These are phyloP conservation scores for Trichoderma gamsii DNA, from an alignment of 495 filamentous ascomycete genomes.

Conservation along the genomic window DNA sequence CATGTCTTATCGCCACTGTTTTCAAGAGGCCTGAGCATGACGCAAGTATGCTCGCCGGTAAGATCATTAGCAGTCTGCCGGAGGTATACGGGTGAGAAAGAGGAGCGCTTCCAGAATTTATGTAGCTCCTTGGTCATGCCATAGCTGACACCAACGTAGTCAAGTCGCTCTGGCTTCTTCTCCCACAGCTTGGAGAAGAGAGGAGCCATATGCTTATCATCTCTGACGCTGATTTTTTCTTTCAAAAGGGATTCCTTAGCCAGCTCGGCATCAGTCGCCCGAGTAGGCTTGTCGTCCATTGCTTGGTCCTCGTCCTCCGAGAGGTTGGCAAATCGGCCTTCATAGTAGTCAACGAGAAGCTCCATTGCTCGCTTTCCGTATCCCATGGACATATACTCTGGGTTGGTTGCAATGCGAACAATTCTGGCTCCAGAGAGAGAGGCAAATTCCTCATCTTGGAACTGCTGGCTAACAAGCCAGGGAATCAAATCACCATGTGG, in stretches of 20 bases:
- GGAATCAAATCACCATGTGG: slow-evolving; percentile 94
- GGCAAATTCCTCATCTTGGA: slow-evolving; percentile 96
- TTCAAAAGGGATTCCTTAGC: slow-evolving; percentile 70
- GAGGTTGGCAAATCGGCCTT: slow-evolving; percentile 84
- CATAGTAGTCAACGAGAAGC: slow-evolving; percentile 85
- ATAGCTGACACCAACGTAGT: slow-evolving; percentile 93
- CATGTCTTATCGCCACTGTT: slow-evolving; percentile 63
- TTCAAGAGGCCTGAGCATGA: slow-evolving; percentile 82
- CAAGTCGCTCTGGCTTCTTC: slow-evolving; percentile 69
- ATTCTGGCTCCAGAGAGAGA: slow-evolving; percentile 86
- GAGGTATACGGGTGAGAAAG: slow-evolving; percentile 88
- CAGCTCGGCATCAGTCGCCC: slow-evolving; percentile 81
- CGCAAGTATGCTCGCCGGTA: slow-evolving; percentile 94
- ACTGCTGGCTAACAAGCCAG: slow-evolving; percentile 97
- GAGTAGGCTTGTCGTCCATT: slow-evolving; percentile 57
- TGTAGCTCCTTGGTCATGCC: slow-evolving; percentile 84
- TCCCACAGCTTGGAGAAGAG: slow-evolving; percentile 87
- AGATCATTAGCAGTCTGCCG: slow-evolving; percentile 94
- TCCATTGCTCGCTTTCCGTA: slow-evolving; percentile 86
- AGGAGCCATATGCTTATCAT: slow-evolving; percentile 86
- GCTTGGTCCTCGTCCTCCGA: slow-evolving; percentile 50
- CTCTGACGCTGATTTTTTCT: slow-evolving; percentile 83
- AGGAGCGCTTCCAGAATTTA: slow-evolving; percentile 89
- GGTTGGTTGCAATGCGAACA: slow-evolving; percentile 94
- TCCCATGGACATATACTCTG: slow-evolving; percentile 85